Evolutionary conservation across 768 basidiomycete genomes (phyloP), one percentile per base, ranked within the genome.

Genomic region (Pholiota conissans): DNA sequence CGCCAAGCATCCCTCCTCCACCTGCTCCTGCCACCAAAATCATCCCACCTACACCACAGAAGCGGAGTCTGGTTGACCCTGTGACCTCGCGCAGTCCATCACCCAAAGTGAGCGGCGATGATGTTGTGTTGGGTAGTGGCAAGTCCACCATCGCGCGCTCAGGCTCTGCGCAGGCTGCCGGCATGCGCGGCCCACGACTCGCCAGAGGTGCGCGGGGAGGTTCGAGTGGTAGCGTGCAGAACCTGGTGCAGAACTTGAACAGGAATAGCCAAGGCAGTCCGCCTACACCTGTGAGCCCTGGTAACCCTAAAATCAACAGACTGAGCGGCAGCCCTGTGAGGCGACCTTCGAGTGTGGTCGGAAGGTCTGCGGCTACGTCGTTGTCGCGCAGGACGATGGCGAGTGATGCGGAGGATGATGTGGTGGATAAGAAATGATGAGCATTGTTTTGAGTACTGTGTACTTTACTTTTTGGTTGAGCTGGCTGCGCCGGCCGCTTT

Each of bases 341-440:
- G 54, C 67, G 76, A 53, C 77, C 79, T 16, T 77, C 76, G 46
- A 83, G 77, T 60, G 75, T 80, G 34, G 66, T 82, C 5, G 80
- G 83, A n/a, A 73, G 81, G 60, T 72, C 76, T 9, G 61, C 69
- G 28, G 75, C 79, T 34, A 77, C 80, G 30, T 78, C 79, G 28
- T 78, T 86, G 54, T 86, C 89, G 52, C 81, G 89, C 66, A 81
- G 89, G 69, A 91, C 90, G 49, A 88, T 89, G 86, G 89, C 87
- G 39, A 90, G 88, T 66, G 90, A 92, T 66, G 90, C 90, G 32
- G 91, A 93, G 68, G 91, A 91, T 60, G 83, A 88, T 62, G 74
- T 89, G 56, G 76, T 88, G 24, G 80, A 71, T 66, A 72, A 60
- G 57, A 73, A 71, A 57, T 72, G 60, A 65, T 42, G 53, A 26